These are phyloP conservation scores for Zygnema circumcarinatum DNA, from an alignment of 139 green algal genomes.

Conservation along the genomic window DNA sequence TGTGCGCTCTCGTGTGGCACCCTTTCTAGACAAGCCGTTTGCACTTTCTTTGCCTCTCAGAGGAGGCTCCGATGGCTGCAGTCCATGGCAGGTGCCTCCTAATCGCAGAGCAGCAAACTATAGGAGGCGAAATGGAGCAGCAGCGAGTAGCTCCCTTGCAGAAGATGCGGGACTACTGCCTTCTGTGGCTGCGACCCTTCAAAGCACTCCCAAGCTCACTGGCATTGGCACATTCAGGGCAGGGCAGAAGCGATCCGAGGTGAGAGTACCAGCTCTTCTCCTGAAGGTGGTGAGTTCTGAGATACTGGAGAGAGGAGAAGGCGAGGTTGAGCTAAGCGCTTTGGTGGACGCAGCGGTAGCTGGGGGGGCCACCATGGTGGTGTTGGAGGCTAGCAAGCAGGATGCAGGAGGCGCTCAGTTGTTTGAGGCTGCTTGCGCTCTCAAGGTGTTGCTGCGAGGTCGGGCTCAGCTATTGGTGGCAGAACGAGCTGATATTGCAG, in stretches of 20 bases:
- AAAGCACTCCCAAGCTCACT: neutral
- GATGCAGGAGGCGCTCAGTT: constrained; percentile 65
- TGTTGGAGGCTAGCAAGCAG: constrained; percentile 63
- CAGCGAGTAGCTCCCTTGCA: neutral
- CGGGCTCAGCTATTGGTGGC: constrained; percentile 80
- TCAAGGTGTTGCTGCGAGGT: constrained; percentile 78
- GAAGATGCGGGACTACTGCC: neutral
- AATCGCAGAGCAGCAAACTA: neutral
- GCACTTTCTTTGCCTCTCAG: neutral
- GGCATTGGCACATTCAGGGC: constrained; percentile 34
- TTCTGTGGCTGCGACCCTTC: neutral
- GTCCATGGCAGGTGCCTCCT: neutral
- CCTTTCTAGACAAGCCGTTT: neutral
- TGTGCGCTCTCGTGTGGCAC: neutral
- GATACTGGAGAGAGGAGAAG: constrained; percentile 24
- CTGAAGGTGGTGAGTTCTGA: constrained; percentile 25
- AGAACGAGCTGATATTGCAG: constrained; percentile 87
- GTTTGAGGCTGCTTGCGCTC: constrained; percentile 78
- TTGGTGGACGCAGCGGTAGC: constrained; percentile 62
- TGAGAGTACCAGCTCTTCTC: constrained; percentile 38
- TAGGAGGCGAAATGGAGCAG: neutral
- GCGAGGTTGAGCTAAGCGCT: neutral
- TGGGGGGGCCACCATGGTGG: constrained; percentile 73
- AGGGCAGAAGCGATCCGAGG: constrained; percentile 48
- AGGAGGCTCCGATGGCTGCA: neutral